These are phyloP conservation scores for Mortierella antarctica DNA, from an alignment of 192 early-diverging fungal species.

Conservation along the genomic window DNA sequence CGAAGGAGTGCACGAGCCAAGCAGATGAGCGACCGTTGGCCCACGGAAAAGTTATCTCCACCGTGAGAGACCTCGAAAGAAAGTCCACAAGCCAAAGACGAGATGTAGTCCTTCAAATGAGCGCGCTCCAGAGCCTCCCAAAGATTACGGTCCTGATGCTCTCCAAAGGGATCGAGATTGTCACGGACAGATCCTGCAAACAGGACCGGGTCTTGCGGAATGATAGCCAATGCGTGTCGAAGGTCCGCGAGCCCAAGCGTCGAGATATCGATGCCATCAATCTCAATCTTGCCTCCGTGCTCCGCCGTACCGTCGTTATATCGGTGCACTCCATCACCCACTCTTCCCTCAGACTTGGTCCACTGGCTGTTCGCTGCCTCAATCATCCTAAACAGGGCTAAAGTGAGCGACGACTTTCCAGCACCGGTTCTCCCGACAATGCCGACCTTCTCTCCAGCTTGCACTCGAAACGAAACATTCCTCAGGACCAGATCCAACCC, in stretches of 20 bases:
- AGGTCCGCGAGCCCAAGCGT: constrained; percentile 67
- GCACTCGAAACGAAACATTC: constrained; percentile 66
- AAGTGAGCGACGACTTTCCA: constrained; percentile 64
- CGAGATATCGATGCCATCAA: constrained; percentile 74
- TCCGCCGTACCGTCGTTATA: constrained; percentile 56
- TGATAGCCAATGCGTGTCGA: constrained; percentile 74
- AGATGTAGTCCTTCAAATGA: constrained; percentile 74
- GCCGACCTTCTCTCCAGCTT: constrained; percentile 75
- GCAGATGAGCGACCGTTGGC: constrained; percentile 78
- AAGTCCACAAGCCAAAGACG: constrained; percentile 68
- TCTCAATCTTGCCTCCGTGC: constrained; percentile 55
- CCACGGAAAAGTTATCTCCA: constrained; percentile 87
- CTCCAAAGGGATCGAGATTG: constrained; percentile 68
- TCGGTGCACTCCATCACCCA: constrained; percentile 69
- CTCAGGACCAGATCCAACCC: constrained; percentile 84
- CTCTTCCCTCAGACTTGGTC: constrained; percentile 61
- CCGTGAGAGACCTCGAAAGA: constrained; percentile 76
- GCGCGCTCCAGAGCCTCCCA: constrained; percentile 78
- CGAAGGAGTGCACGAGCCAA: constrained; percentile 77
- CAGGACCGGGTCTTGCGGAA: constrained; percentile 82
- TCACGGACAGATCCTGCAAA: constrained; percentile 70
- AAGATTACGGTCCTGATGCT: constrained; percentile 61
- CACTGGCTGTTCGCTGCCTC: constrained; percentile 63
- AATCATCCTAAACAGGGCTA: constrained; percentile 62
- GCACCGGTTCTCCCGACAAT: constrained; percentile 72